These are phyloP conservation scores for Papiliotrema nemorosa DNA, from an alignment of 1,284 basidiomycete genomes.

Conservation along the genomic window DNA sequence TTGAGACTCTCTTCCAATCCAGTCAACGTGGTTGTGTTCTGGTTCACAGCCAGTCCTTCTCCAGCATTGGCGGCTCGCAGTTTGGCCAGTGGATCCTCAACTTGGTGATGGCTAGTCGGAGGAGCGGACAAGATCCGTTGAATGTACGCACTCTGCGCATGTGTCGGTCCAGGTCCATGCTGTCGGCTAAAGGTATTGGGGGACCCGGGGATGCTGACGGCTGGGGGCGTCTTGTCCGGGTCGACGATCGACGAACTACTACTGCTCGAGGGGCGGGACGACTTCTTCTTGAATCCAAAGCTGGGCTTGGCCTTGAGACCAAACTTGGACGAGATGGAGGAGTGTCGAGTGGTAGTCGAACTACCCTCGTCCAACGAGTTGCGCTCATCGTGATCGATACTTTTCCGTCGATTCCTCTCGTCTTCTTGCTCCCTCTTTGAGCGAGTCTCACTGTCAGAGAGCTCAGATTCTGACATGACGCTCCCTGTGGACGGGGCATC, in stretches of 20 bases:
- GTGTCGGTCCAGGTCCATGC: slow-evolving; percentile 36
- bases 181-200: slow-evolving; percentile 5
- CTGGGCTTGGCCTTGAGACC: slow-evolving; percentile 24
- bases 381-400: slow-evolving; percentile 27
- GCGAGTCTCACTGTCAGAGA: slow-evolving; percentile 28
- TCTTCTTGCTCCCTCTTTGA: slow-evolving; percentile 2
- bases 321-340: slow-evolving; percentile 18
- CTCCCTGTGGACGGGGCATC: not conserved
- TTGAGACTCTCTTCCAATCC: slow-evolving; percentile 60
- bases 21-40: slow-evolving; percentile 9
- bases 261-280: slow-evolving; percentile 22
- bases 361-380: not conserved
- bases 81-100: slow-evolving; percentile 37
- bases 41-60: slow-evolving; percentile 9
- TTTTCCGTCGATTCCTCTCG: slow-evolving; percentile 13
- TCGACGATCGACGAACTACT: slow-evolving; percentile 15
- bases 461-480: slow-evolving; percentile 36
- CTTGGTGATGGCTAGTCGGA: slow-evolving; percentile 6
- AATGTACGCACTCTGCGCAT: slow-evolving; percentile 50
- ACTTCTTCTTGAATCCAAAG: slow-evolving; percentile 37
- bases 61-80: slow-evolving; percentile 34
- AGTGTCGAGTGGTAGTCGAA: slow-evolving; percentile 14
- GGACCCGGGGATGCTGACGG: slow-evolving; percentile 4
- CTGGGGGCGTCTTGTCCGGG: slow-evolving; percentile 8
- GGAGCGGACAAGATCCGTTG: slow-evolving; percentile 44